phyloP scores from a whole-genome alignment of 441 rosid species.

The Euphorbia celastroides region DNA sequence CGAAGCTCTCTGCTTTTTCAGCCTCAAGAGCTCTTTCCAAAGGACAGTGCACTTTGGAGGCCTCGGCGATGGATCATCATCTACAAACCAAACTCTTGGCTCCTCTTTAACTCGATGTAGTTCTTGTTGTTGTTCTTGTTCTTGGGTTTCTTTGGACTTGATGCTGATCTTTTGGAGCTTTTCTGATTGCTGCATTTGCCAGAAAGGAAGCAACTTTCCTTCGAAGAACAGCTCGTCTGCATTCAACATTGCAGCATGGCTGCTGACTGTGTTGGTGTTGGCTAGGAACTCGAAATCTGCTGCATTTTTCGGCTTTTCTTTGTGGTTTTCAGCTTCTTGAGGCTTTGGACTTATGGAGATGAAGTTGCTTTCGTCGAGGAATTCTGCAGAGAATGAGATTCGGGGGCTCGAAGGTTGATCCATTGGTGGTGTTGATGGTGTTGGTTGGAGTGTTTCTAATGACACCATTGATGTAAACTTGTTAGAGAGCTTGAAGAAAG shows the following conservation, averaged over 20 bases:
- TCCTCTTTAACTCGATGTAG: conserved; percentile 26
- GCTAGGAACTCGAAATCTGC: conserved; percentile 85
- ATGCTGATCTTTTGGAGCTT: conserved; percentile 59
- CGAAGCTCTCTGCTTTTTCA: conserved; percentile 64
- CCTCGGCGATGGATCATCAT: conserved; percentile 92
- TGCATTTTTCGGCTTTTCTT: conserved; percentile 36
- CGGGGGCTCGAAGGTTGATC: conserved; percentile 53
- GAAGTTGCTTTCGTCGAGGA: conserved; percentile 62
- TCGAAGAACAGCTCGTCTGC: conserved; percentile 86
- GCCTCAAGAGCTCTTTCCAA: conserved; percentile 81
- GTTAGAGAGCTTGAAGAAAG: not conserved
- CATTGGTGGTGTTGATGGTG: conserved; percentile 24
- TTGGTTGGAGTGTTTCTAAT: conserved; percentile 34
- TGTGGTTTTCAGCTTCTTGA: conserved; percentile 29
- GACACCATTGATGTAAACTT: conserved; percentile 36
- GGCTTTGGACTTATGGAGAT: conserved; percentile 62
- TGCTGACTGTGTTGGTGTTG: conserved; percentile 29
- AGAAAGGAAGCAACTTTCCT: conserved; percentile 77
- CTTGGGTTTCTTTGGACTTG: conserved; percentile 33
- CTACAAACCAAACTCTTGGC: conserved; percentile 60
- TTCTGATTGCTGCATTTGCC: conserved; percentile 71
- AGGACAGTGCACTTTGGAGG: conserved; percentile 95
- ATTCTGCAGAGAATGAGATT: conserved; percentile 79
- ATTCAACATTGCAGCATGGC: conserved; percentile 48
- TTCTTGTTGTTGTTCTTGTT: conserved; percentile 19